Percentiles rank a stretch among this genome's conserved stretches.
phyloP scores from a whole-genome alignment of 2,329 filamentous ascomycete species.

The Ascochyta clinopodiicola region DNA sequence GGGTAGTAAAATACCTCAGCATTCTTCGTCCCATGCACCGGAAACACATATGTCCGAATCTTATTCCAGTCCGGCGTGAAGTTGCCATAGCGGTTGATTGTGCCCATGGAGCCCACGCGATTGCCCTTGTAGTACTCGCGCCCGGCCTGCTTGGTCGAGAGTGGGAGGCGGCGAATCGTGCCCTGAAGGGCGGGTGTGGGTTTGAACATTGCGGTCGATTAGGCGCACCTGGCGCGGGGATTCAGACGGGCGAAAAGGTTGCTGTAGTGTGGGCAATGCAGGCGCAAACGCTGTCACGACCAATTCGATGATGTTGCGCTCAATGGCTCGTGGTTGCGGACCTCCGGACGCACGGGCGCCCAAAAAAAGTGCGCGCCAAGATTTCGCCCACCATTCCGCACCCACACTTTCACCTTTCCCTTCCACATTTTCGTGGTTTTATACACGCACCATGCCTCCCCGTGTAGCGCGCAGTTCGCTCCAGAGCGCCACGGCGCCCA shows the following conservation, averaged over 20 bases:
- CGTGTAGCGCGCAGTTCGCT: slow-evolving; percentile 52
- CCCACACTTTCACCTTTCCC: not conserved
- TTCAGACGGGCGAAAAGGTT: slow-evolving; percentile 7
- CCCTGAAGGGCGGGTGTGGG: slow-evolving; percentile 72
- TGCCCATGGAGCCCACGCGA: slow-evolving; percentile 84
- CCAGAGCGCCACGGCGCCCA: slow-evolving; percentile 40
- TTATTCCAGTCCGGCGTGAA: slow-evolving; percentile 86
- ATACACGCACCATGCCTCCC: slow-evolving; percentile 50
- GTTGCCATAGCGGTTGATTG: slow-evolving; percentile 80
- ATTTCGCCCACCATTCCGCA: slow-evolving; percentile 25
- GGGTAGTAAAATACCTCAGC: too few relatives aligned
- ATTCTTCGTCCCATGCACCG: slow-evolving; percentile 67
- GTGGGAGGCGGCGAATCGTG: slow-evolving; percentile 74
- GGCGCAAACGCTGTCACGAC: slow-evolving; percentile 3
- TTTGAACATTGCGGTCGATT: slow-evolving; percentile 60
- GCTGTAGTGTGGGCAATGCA: slow-evolving; percentile 14
- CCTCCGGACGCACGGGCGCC: slow-evolving; percentile 16
- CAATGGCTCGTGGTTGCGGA: slow-evolving; percentile 13
- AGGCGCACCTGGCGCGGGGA: not conserved
- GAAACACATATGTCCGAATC: slow-evolving; percentile 89
- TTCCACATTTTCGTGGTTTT: not conserved
- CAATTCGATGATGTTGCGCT: not conserved
- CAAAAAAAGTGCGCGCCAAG: slow-evolving; percentile 33
- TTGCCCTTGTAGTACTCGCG: slow-evolving; percentile 98
- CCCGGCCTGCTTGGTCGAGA: slow-evolving; percentile 92